A percentile compares a stretch with the other conserved stretches of the same genome.
These are phyloP conservation scores for Ceratonia siliqua DNA, from an alignment of 306 rosid genomes.

Conservation along the genomic window DNA sequence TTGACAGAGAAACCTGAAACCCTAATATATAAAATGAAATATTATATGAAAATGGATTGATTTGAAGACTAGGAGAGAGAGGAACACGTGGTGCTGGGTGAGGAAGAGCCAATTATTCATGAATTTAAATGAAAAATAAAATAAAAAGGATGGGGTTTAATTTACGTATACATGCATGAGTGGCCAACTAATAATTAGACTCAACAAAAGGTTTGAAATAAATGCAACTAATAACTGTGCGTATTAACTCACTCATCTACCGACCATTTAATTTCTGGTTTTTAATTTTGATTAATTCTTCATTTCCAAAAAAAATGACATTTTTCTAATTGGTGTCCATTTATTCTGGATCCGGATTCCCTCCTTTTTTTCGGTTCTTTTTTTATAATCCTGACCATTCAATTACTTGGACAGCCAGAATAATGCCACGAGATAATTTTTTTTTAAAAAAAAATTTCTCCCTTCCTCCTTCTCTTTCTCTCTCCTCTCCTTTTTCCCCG, in stretches of 20 bases:
- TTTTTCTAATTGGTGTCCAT: too few relatives aligned
- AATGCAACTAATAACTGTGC: conserved; percentile 45
- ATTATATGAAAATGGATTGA: background rate
- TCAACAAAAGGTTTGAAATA: conserved; percentile 13
- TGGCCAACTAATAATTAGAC: background rate
- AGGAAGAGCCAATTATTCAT: background rate
- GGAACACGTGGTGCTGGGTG: conserved; percentile 1
- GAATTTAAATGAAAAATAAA: background rate
- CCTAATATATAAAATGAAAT: background rate
- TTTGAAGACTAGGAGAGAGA: background rate
- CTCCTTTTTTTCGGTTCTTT: too few relatives aligned
- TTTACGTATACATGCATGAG: too few relatives aligned
- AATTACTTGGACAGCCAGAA: too few relatives aligned
- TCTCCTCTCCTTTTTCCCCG: too few relatives aligned
- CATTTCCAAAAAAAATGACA: background rate
- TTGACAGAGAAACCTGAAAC: too few relatives aligned
- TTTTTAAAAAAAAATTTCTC: too few relatives aligned
- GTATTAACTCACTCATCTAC: conserved; percentile 39
- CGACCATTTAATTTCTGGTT: conserved; percentile 36
- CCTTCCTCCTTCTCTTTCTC: too few relatives aligned
- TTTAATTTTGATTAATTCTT: background rate
- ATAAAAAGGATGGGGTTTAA: background rate
- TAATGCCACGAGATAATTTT: too few relatives aligned
- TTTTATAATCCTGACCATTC: too few relatives aligned
- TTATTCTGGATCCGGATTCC: too few relatives aligned